Percentiles rank a stretch among this genome's conserved stretches.
phyloP scores from a whole-genome alignment of 2,329 filamentous ascomycete species.

The Nemania sp. region DNA sequence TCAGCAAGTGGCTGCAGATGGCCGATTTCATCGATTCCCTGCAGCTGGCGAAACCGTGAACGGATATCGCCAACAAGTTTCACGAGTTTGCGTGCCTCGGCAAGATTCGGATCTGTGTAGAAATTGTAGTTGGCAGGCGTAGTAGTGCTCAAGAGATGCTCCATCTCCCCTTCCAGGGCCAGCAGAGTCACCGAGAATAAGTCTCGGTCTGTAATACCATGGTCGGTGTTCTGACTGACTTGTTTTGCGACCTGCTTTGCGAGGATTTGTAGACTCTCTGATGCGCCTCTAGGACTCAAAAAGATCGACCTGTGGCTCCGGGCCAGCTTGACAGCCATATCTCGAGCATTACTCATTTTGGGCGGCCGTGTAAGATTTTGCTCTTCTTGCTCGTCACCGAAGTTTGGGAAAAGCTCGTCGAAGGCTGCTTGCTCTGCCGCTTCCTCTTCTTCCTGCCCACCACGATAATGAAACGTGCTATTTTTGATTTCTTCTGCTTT shows the following conservation, averaged over 20 bases:
- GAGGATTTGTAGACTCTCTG: slow-evolving; percentile 50
- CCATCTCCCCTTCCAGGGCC: slow-evolving; percentile 64
- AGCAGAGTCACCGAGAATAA: slow-evolving; percentile 71
- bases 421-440: slow-evolving; percentile 76
- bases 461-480: slow-evolving; percentile 83
- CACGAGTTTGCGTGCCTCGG: slow-evolving; percentile 76
- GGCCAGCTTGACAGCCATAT: slow-evolving; percentile 64
- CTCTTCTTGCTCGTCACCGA: slow-evolving; percentile 58
- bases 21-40: slow-evolving; percentile 66
- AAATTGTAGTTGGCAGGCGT: slow-evolving; percentile 73
- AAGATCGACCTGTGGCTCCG: slow-evolving; percentile 62
- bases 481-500: slow-evolving; percentile 73
- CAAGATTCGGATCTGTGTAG: slow-evolving; percentile 79
- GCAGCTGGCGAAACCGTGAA: slow-evolving; percentile 72
- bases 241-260: slow-evolving; percentile 50
- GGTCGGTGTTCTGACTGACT: slow-evolving; percentile 40
- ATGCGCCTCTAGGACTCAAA: slow-evolving; percentile 47
- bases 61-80: slow-evolving; percentile 70
- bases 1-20: slow-evolving; percentile 79
- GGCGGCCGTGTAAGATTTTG: slow-evolving; percentile 38
- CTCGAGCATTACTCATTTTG: slow-evolving; percentile 51
- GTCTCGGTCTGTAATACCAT: slow-evolving; percentile 50
- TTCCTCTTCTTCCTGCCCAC: slow-evolving; percentile 76
- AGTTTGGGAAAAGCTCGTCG: slow-evolving; percentile 79
- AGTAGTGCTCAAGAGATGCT: slow-evolving; percentile 47